Evolutionary conservation across 2,329 filamentous ascomycete genomes (phyloP).

Genomic region (Achaetomium macrosporum): DNA sequence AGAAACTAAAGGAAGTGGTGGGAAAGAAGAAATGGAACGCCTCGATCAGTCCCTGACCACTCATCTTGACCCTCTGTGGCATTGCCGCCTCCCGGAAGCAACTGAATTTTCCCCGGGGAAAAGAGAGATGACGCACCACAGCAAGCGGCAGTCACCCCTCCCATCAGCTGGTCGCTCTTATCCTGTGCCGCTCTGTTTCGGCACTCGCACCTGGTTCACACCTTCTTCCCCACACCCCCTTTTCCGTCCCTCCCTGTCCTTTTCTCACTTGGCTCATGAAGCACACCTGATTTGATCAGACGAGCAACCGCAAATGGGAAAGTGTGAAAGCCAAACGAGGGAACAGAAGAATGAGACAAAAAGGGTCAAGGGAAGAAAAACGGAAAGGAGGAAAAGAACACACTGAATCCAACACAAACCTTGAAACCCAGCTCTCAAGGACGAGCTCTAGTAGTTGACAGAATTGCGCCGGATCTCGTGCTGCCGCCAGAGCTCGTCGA

Average conservation of each 20-base stretch:
- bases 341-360: background rate
- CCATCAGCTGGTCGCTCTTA: background rate
- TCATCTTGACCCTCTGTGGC: background rate
- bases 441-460: background rate
- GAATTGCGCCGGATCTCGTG: conserved; percentile 26
- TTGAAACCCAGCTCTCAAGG: background rate
- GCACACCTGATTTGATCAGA: background rate
- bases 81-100: background rate
- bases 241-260: background rate
- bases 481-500: conserved; percentile 41
- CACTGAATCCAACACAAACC: background rate
- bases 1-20: background rate
- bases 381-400: background rate
- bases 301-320: no score
- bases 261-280: background rate
- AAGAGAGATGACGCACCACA: background rate
- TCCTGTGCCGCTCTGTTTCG: background rate
- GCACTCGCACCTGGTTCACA: background rate
- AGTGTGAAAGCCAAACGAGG: background rate
- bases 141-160: background rate
- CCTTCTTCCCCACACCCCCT: background rate
- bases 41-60: background rate
- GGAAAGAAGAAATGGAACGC: background rate
- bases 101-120: background rate
- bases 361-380: background rate